phyloP scores from a whole-genome alignment of 2,329 filamentous ascomycete genomes.

The Didymella pinodella region DNA sequence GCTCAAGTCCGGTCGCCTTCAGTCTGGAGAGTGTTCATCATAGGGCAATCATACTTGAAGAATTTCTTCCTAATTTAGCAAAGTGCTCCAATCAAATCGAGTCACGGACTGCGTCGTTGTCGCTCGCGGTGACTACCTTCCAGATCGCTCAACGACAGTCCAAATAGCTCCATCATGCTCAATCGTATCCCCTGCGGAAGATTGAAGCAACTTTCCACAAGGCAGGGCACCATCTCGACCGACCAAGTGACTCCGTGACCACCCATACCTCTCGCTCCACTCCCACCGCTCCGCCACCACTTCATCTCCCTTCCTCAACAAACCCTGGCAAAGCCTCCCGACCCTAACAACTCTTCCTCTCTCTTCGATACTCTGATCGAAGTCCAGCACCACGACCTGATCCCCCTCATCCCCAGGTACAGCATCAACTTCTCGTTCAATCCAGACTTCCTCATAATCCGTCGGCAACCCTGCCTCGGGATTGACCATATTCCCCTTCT shows the following conservation, averaged over 20 bases:
- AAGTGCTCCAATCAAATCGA: no score
- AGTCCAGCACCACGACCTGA: not conserved
- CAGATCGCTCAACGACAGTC: not conserved
- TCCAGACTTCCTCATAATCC: conserved; percentile 1
- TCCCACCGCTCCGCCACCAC: not conserved
- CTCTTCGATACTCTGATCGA: not conserved
- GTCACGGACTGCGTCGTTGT: no score
- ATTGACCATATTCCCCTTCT: not conserved
- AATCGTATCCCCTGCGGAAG: not conserved
- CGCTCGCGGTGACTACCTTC: not conserved
- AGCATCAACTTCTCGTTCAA: not conserved
- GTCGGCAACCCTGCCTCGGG: not conserved
- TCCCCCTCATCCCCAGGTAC: not conserved
- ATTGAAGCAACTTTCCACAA: not conserved
- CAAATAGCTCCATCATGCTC: not conserved
- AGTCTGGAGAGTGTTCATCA: no score
- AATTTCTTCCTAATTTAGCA: no score
- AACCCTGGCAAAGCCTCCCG: not conserved
- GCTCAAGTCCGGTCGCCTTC: no score
- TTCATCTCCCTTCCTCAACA: not conserved
- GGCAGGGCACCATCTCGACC: not conserved
- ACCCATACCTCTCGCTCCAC: not conserved
- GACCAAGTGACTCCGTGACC: not conserved
- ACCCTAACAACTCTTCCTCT: not conserved
- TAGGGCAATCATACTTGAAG: no score